These are phyloP conservation scores for Arthrinium puccinioides DNA, from an alignment of 2,329 filamentous ascomycete species.

Conservation along the genomic window DNA sequence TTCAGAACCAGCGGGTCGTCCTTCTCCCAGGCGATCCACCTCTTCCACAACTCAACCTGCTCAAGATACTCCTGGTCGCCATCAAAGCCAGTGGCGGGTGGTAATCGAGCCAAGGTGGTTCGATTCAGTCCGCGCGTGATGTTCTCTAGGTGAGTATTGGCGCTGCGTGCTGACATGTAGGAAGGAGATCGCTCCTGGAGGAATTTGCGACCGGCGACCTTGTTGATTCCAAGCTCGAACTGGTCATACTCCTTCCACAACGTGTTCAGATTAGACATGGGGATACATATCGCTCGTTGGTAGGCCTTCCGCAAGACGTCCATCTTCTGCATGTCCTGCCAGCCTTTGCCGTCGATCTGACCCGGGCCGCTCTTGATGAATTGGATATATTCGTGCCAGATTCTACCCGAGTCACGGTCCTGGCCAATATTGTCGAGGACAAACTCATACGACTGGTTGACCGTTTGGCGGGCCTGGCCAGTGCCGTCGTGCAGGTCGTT, in stretches of 20 bases:
- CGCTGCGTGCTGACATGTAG: conserved; percentile 94
- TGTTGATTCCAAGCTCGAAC: conserved; percentile 92
- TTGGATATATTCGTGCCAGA: conserved; percentile 93
- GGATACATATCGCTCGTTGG: conserved; percentile 80
- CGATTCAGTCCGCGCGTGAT: conserved; percentile 70
- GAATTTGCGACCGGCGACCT: conserved; percentile 87
- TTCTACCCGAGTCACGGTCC: conserved; percentile 79
- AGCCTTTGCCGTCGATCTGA: conserved; percentile 73
- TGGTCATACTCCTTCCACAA: conserved; percentile 98
- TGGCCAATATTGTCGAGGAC: conserved; percentile 84
- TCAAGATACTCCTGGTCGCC: conserved; percentile 77
- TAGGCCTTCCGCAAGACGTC: conserved; percentile 88
- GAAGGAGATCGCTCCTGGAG: conserved; percentile 86
- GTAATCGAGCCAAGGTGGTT: conserved; percentile 71
- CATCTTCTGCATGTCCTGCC: conserved; percentile 99
- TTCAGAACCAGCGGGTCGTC: conserved; percentile 83
- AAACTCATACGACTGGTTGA: conserved; percentile 86
- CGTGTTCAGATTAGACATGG: conserved; percentile 72
- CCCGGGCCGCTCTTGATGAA: conserved; percentile 88
- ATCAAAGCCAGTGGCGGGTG: conserved; percentile 78
- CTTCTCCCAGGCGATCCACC: conserved; percentile 94
- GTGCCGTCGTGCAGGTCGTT: conserved; percentile 81
- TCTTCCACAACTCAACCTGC: conserved; percentile 85
- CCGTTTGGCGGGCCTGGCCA: conserved; percentile 68
- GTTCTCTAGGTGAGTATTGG: conserved; percentile 85